phyloP scores from a whole-genome alignment of 768 basidiomycete species.

The Sporobolomyces roseus region DNA sequence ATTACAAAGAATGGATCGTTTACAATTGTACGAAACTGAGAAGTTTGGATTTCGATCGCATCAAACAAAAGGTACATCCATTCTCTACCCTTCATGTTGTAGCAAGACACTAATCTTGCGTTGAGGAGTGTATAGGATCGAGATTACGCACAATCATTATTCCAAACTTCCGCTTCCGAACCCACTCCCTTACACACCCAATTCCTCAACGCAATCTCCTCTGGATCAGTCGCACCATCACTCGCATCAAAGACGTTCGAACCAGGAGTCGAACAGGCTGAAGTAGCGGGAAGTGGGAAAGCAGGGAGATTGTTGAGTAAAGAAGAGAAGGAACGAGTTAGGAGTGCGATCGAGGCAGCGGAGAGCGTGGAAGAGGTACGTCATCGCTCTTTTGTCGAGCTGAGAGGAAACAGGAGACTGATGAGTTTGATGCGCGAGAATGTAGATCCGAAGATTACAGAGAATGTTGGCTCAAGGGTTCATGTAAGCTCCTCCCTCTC shows the following conservation, averaged over 20 bases:
- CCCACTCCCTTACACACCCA: constrained; percentile 71
- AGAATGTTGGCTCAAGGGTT: constrained; percentile 60
- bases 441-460: constrained; percentile 23
- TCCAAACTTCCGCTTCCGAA: constrained; percentile 72
- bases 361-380: constrained; percentile 88
- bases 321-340: constrained; percentile 82
- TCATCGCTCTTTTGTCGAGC: too few species aligned
- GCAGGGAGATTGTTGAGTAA: constrained; percentile 85
- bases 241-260: constrained; percentile 43
- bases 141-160: constrained; percentile 65
- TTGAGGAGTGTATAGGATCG: constrained; percentile 62
- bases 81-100: constrained; percentile 23
- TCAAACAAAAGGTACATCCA: constrained; percentile 75
- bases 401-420: too few species aligned
- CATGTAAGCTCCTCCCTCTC: constrained; percentile 52
- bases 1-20: constrained; percentile 94
- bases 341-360: constrained; percentile 81
- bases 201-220: constrained; percentile 54
- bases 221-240: constrained; percentile 17
- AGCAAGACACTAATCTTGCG: neutral
- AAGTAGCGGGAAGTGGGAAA: constrained; percentile 53
- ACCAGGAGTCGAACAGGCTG: constrained; percentile 46
- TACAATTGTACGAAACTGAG: constrained; percentile 80
- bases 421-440: too few species aligned
- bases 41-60: constrained; percentile 91